A percentile compares a stretch with the other conserved stretches of the same genome.
Evolutionary conservation across 257 asterid genomes (phyloP).

Genomic region (Nicotiana undulata): DNA sequence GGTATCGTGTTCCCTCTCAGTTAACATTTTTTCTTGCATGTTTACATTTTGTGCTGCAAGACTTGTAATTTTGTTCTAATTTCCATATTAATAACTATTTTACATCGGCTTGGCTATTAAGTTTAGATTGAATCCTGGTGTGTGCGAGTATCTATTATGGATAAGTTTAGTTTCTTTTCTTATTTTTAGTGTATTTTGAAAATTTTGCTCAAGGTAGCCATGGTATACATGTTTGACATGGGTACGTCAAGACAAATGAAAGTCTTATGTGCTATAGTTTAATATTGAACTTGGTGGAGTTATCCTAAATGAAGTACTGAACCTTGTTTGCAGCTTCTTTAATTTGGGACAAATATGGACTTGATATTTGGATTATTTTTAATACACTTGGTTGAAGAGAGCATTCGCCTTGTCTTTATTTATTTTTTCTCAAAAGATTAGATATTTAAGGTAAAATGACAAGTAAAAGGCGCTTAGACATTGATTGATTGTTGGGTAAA

Average conservation of each 20-base stretch:
- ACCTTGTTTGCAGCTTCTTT: not conserved
- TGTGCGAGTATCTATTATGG: not conserved
- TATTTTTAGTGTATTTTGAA: not conserved
- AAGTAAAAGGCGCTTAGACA: not conserved
- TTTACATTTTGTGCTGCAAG: not conserved
- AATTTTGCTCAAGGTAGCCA: not conserved
- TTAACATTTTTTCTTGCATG: not conserved
- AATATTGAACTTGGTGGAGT: not conserved
- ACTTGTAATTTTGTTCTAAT: not conserved
- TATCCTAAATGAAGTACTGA: not conserved
- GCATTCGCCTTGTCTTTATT: not conserved
- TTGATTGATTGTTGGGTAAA: not conserved
- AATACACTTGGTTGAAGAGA: not conserved
- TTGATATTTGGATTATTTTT: no score
- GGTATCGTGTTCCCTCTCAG: slow-evolving; percentile 38
- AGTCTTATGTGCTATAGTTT: not conserved
- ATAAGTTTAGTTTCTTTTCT: not conserved
- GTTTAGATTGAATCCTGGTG: not conserved
- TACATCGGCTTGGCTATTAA: not conserved
- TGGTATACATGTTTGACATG: not conserved
- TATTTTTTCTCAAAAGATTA: not conserved
- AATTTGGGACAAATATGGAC: not conserved
- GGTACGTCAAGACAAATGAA: not conserved
- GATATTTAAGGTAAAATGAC: not conserved
- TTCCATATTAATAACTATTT: not conserved